phyloP scores from a whole-genome alignment of 2,329 filamentous ascomycete genomes.

The Xylaria sp. region DNA sequence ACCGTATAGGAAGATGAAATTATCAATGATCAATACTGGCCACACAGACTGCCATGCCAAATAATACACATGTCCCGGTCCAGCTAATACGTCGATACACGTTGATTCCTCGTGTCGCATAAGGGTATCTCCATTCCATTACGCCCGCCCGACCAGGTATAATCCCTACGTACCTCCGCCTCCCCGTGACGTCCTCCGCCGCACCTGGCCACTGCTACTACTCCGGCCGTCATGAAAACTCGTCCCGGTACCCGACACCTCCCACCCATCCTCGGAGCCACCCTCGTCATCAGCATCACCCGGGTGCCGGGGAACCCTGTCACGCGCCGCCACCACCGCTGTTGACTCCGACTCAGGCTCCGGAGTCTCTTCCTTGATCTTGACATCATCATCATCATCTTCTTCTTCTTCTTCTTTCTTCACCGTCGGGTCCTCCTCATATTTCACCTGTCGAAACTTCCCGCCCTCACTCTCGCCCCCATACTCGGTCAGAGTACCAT shows the following conservation, averaged over 20 bases:
- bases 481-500: neutral
- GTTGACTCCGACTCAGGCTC: constrained; percentile 22
- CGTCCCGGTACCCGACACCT: constrained; percentile 37
- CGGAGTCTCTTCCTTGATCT: constrained; percentile 42
- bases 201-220: constrained; percentile 34
- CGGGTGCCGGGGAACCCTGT: constrained; percentile 26
- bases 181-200: constrained; percentile 43
- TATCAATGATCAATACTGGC: neutral
- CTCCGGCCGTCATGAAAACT: constrained; percentile 35
- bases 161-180: constrained; percentile 37
- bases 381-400: constrained; percentile 28
- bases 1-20: too few relatives aligned
- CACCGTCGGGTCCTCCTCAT: neutral
- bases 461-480: neutral
- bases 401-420: constrained; percentile 39
- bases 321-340: constrained; percentile 23
- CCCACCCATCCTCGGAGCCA: constrained; percentile 42
- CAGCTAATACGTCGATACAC: neutral
- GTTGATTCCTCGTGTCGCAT: neutral
- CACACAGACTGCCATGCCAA: neutral
- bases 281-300: constrained; percentile 48
- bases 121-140: constrained; percentile 8
- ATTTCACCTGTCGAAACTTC: neutral
- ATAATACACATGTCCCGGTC: neutral
- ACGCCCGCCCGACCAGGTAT: neutral